Percentiles rank a stretch among this genome's conserved stretches.
Conservation (phyloP, 2,329 filamentous ascomycete genomes). For the Chaetomium strumarium region DNA sequence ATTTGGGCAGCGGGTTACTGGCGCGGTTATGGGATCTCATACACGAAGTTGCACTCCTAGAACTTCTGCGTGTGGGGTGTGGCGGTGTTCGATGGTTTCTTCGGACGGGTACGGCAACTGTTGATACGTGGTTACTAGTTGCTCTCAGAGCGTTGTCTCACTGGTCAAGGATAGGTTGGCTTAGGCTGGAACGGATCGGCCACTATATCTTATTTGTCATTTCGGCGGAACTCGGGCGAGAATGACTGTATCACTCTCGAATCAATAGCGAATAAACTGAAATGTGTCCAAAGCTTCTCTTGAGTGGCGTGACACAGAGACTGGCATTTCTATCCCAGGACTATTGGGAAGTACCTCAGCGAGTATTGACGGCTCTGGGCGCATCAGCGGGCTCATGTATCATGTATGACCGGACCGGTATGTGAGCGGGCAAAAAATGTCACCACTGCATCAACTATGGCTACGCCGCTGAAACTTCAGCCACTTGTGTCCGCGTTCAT, state of each 20-base stretch:
- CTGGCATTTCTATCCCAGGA: too few species aligned
- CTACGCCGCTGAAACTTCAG: conserved; percentile 46
- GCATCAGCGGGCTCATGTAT: neutral
- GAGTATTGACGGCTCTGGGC: too few species aligned
- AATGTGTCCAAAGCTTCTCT: too few species aligned
- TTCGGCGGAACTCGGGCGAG: too few species aligned
- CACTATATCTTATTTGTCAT: too few species aligned
- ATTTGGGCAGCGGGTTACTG: neutral
- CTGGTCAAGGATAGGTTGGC: neutral
- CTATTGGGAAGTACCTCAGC: too few species aligned
- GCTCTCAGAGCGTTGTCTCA: too few species aligned
- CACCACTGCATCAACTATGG: neutral
- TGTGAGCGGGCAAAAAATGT: neutral
- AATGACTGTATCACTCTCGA: too few species aligned
- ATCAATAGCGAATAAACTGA: too few species aligned
- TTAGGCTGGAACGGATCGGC: neutral
- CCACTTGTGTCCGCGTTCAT: conserved; percentile 64
- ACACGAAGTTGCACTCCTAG: neutral
- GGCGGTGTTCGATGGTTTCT: conserved; percentile 3
- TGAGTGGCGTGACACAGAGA: too few species aligned
- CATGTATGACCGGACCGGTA: too few species aligned
- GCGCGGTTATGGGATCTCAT: neutral
- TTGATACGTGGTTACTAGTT: neutral
- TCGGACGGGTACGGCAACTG: neutral
- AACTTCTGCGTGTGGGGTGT: neutral